Evolutionary conservation across 495 filamentous ascomycete species (phyloP).

Genomic region (Lasiosphaeria hispida): DNA sequence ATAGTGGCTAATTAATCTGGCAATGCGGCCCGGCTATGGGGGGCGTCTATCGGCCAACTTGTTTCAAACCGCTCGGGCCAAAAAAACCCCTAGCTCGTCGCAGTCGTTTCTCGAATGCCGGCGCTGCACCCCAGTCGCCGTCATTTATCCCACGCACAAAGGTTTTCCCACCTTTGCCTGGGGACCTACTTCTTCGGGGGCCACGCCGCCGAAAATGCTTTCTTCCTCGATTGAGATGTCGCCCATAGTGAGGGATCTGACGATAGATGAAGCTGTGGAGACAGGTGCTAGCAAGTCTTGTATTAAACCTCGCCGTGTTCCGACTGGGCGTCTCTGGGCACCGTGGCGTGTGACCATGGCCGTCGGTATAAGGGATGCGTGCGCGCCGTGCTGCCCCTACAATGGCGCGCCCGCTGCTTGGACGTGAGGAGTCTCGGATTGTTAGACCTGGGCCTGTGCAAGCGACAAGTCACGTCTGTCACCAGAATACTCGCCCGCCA

Average conservation of each 20-base stretch:
- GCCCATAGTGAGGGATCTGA: not conserved
- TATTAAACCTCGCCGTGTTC: constrained; percentile 21
- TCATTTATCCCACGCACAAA: constrained; percentile 23
- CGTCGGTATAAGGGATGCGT: constrained; percentile 15
- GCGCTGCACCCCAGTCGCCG: constrained; percentile 19
- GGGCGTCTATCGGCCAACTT: not conserved
- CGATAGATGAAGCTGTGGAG: constrained; percentile 17
- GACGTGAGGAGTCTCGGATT: not conserved
- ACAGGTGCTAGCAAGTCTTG: constrained; percentile 2
- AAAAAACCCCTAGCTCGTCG: constrained; percentile 3
- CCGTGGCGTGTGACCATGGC: not conserved
- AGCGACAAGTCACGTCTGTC: not conserved
- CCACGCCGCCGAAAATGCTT: constrained; percentile 6
- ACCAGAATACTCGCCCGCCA: not conserved
- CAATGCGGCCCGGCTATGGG: constrained; percentile 26
- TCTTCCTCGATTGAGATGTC: constrained; percentile 10
- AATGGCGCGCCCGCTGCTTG: not conserved
- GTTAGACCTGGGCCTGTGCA: not conserved
- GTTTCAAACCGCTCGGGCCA: constrained; percentile 2
- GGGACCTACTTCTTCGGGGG: constrained; percentile 5
- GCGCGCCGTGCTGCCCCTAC: not conserved
- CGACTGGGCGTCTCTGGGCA: constrained; percentile 22
- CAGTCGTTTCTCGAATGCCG: constrained; percentile 14
- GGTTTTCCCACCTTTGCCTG: constrained; percentile 14
- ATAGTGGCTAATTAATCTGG: constrained; percentile 25